A percentile compares a stretch with the other conserved stretches of the same genome.
phyloP scores from a whole-genome alignment of 2,329 filamentous ascomycete genomes.

The Pseudocercospora vitis region DNA sequence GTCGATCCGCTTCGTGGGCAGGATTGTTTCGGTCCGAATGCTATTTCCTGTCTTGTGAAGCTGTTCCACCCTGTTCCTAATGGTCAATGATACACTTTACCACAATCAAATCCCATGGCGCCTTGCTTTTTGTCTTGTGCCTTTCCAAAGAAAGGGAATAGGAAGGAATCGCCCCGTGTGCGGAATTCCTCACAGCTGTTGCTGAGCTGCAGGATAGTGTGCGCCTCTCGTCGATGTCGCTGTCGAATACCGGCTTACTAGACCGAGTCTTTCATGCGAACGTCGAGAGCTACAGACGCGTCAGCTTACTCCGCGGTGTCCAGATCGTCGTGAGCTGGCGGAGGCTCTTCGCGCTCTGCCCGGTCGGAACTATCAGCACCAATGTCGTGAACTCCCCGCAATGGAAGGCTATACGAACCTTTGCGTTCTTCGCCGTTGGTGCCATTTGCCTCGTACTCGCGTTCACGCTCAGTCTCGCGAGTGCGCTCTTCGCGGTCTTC shows the following conservation, averaged over 20 bases:
- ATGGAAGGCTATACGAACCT: conserved; percentile 54
- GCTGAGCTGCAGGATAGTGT: too few species aligned
- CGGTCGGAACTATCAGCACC: conserved; percentile 32
- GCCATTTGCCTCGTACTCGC: conserved; percentile 34
- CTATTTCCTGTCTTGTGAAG: conserved; percentile 19
- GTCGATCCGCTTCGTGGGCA: conserved; percentile 21
- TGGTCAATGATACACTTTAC: conserved; percentile 19
- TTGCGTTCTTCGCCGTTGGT: conserved; percentile 84
- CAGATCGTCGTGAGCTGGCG: conserved; percentile 86
- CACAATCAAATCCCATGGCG: conserved; percentile 4
- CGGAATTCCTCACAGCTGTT: too few species aligned
- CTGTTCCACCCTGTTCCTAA: conserved; percentile 14
- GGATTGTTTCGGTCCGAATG: conserved; percentile 12
- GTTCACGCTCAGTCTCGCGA: conserved; percentile 53
- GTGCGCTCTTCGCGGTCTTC: conserved; percentile 40
- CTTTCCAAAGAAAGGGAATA: too few species aligned
- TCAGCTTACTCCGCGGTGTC: conserved; percentile 77
- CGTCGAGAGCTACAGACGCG: conserved; percentile 17
- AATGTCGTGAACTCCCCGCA: conserved; percentile 11
- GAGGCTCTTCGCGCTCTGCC: conserved; percentile 61
- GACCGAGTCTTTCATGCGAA: conserved; percentile 10
- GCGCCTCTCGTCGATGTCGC: conserved; percentile 7
- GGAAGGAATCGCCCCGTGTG: too few species aligned
- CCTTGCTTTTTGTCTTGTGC: conserved; percentile 10
- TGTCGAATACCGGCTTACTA: conserved; percentile 10